Evolutionary conservation across 257 asterid species (phyloP), one percentile per base, ranked within the genome.

Genomic region (Verbascum thapsus): DNA sequence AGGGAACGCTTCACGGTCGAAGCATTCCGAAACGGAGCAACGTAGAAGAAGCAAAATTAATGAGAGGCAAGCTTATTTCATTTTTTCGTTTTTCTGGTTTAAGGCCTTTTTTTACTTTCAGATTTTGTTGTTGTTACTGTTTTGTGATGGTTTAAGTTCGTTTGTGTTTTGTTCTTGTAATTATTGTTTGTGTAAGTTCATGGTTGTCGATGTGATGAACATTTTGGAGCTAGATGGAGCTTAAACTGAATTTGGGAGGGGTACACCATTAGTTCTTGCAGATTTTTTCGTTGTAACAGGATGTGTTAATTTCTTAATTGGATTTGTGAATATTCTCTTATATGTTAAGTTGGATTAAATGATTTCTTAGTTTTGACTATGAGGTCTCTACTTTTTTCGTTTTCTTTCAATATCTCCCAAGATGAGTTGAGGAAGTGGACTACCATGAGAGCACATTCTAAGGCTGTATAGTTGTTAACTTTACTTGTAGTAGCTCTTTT

Each of bases 1-100:
- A 78, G 77, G 50, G 73, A 78, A 48, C 45, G 53, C 80, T 35
- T 51, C 55, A 35, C 84, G 96, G 53, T 77, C 96, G 58, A 91
- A 85, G 81, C 98, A 91, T 79, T 88, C 95, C 23, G 97, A 82
- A 74, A 83, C 95, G 5, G 95, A 85, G 79, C 94, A 83, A 69
- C 81, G 88, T 1, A 45, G 95, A 65, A 82, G 98, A 77, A 79
- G 86, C 80, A 91, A 88, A 72, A 88, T 91, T 74, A 91, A 88
- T 47, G 91, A 91, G 79, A 88, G 98, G 96, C 61, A 64, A 67
- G 71, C 60, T 57, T 45, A 32, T 0, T 42, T 37, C n/a, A 37
- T 8, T 58, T 6, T 3, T 8, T 3, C 53, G 19, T 74, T 8
- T 11, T 54, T 8, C 15, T 39, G 4, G 16, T 2, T 6, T 42